A percentile compares a stretch with the other conserved stretches of the same genome.
Conservation (phyloP, 2,329 filamentous ascomycete species). For the Penicillium vulpinum region DNA sequence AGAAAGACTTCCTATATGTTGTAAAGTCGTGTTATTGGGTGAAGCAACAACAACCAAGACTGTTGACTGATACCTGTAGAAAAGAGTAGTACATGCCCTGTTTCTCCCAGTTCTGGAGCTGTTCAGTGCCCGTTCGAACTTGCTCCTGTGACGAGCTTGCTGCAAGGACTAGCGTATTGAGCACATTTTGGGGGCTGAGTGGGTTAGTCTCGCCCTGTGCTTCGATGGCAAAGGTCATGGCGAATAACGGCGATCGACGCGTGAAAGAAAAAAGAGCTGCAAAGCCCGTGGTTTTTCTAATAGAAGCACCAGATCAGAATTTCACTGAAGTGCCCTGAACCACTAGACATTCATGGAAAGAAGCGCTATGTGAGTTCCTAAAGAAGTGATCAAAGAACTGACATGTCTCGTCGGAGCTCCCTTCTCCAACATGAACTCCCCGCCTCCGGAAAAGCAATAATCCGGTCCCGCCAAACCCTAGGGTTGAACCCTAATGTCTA, state of each 20-base stretch:
- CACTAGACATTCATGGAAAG: not conserved
- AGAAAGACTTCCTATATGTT: slow-evolving; percentile 70
- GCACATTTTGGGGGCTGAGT: slow-evolving; percentile 63
- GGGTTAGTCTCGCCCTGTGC: slow-evolving; percentile 78
- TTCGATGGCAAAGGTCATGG: slow-evolving; percentile 73
- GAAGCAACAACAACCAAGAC: not conserved
- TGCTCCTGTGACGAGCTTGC: slow-evolving; percentile 65
- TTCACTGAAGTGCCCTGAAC: not conserved
- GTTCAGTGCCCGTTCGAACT: slow-evolving; percentile 65
- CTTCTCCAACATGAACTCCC: slow-evolving; percentile 14
- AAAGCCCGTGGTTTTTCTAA: not conserved
- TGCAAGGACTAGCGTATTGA: slow-evolving; percentile 63
- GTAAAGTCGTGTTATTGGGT: not conserved
- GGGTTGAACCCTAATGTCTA: slow-evolving; percentile 29
- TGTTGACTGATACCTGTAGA: slow-evolving; percentile 58
- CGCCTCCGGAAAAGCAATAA: slow-evolving; percentile 25
- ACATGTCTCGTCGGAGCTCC: slow-evolving; percentile 7
- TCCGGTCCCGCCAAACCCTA: slow-evolving; percentile 30
- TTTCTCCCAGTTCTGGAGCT: slow-evolving; percentile 71
- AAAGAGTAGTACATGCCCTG: slow-evolving; percentile 66
- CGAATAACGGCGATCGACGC: slow-evolving; percentile 16
- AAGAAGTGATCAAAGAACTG: slow-evolving; percentile 5
- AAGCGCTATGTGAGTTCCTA: not conserved
- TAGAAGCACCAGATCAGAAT: not conserved
- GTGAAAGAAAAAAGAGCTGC: not conserved